Base-by-base conservation (phyloP, 2,329 filamentous ascomycete species). In the Podosphaera leucotricha region DNA sequence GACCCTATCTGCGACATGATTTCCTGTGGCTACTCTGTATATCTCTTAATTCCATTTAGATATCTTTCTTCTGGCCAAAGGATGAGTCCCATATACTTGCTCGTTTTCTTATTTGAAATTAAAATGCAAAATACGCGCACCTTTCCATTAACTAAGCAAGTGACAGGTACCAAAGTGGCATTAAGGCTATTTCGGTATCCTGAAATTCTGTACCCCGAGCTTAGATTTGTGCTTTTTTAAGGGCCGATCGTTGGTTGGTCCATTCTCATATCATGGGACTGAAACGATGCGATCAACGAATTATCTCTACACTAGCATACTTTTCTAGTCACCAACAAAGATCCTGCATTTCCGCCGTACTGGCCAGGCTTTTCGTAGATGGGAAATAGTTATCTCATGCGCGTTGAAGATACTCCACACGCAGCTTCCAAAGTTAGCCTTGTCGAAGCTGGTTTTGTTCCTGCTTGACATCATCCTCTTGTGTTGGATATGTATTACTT, bases 401-500 rank as follows among this genome's bases (percentile, higher is more conserved):
- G 28, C 28, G 28, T 33, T 33, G 28, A 33, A 33, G 13, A 4
- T 33, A 11, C 3, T 33, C 15, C 28, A 33, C 15, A 33, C 28
- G 28, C 10, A 33, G 28, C 28, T 33, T 33, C 13, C 8, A 11
- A 33, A n/a, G 28, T 13, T 33, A 33, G 28, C 28, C 15, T 26
- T 41, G 22, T 18, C 22, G 39, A 26, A 36, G 19, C 43, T 28
- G 21, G 20, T 40, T 28, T 46, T 38, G 30, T 22, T 42, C 24
- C 44, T 42, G 38, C 42, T 43, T 47, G 35, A 44, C 7, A 24
- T 19, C 16, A 21, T 40, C 8, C 2, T 38, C 11, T 24, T 38
- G 35, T n/a, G 42, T n/a, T 10, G 8, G 13, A 18, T 26, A 44
- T 18, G 21, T 16, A 19, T 38, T 22, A 16, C 18, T 44, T 26